Evolutionary conservation across 2,329 filamentous ascomycete genomes (phyloP), one percentile per base, ranked within the genome.

Genomic region (Penicillium sp.): DNA sequence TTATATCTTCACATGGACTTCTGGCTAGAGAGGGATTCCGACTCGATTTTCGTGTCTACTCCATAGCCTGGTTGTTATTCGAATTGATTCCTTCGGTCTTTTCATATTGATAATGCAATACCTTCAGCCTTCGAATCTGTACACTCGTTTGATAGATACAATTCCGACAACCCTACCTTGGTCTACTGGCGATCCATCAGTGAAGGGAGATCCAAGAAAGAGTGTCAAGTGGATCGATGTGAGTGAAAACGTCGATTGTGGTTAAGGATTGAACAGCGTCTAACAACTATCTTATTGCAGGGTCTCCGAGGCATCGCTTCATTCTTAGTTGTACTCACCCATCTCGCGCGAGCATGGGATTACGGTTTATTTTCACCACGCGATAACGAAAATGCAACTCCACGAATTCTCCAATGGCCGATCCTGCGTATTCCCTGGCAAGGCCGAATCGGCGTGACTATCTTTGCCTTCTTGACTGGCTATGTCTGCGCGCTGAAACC

Each of bases 161-260:
- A 51, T 40, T 54, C 57, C 38, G 57, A 62, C 29, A 38, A 5
- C 38, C n/a, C 22, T 52, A 4, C 44, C 44, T 18, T 52, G 50
- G 50, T 43, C 44, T 5, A 48, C 44, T 1, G 18, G 24, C 5
- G 58, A 66, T 39, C 43, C 65, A 8, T 59, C 57, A 22, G 61
- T 63, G 29, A 71, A 67, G 56, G 70, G 70, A 6, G 69, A 72
- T 48, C 67, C 70, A 2, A 63, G 61, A 44, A 72, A 72, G 55
- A 71, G 68, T 57, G 81, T 85, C 21, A 84, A 84, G 74, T 84
- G 82, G 82, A 81, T 84, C 39, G 82, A 84, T 76, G 82, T 84
- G 74, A 70, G 81, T 78, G 11, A 31, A 31, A n/a, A 43, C 9
- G 2, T n/a, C 24, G 16, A 32, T 40, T 13, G 13, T 34, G 8